phyloP scores from a whole-genome alignment of 768 basidiomycete genomes.

The Leccinum uliginosum region DNA sequence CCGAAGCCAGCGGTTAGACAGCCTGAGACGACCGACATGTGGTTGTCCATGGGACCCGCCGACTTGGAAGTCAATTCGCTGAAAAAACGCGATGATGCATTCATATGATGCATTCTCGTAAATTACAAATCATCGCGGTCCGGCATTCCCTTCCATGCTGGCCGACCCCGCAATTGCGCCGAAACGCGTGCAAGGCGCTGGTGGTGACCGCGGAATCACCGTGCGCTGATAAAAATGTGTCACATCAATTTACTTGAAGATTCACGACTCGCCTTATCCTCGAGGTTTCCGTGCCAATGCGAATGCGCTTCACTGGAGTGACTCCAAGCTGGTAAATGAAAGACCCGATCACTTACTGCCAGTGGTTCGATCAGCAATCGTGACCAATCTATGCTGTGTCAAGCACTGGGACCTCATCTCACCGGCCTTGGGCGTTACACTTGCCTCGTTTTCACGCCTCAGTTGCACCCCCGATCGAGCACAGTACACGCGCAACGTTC shows the following conservation, averaged over 20 bases:
- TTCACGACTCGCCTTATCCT: conserved; percentile 15
- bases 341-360: conserved; percentile 10
- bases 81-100: neutral
- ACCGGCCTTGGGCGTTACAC: neutral
- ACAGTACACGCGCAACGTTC: neutral
- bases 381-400: neutral
- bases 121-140: neutral
- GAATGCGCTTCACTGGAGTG: neutral
- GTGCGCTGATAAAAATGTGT: neutral
- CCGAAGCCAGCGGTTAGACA: neutral
- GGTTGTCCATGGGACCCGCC: neutral
- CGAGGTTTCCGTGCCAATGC: conserved; percentile 4
- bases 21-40: neutral
- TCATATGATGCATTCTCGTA: neutral
- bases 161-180: neutral
- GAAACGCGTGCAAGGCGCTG: neutral
- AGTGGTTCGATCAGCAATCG: neutral
- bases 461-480: neutral
- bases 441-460: neutral
- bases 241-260: neutral
- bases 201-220: neutral
- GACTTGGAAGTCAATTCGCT: neutral
- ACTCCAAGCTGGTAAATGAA: neutral
- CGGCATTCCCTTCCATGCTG: neutral
- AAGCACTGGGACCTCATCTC: neutral